A percentile compares a stretch with the other conserved stretches of the same genome.
phyloP scores from a whole-genome alignment of 1,139 yeast genomes.

The Suhomyces taliae region DNA sequence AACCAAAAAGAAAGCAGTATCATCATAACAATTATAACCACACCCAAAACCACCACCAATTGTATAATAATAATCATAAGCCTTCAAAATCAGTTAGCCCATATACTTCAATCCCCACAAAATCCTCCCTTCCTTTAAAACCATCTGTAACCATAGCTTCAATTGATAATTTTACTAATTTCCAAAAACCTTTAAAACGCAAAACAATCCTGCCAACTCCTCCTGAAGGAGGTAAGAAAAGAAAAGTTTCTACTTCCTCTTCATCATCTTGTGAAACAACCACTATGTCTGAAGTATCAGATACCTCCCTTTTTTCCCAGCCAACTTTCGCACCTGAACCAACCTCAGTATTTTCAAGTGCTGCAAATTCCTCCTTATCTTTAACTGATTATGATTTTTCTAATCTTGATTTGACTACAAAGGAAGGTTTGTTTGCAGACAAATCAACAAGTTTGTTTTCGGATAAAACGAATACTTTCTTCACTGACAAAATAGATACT shows the following conservation, averaged over 20 bases:
- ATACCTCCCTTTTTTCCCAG: not conserved
- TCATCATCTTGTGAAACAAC: conserved; percentile 1
- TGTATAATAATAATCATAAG: not conserved
- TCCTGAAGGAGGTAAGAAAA: conserved; percentile 3
- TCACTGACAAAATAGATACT: no score
- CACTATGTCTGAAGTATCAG: conserved; percentile 1
- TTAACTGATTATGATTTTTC: not conserved
- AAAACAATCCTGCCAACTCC: not conserved
- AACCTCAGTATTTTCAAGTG: not conserved
- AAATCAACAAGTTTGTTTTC: not conserved
- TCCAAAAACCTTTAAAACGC: conserved; percentile 4
- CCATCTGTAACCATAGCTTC: conserved; percentile 30
- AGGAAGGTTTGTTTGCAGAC: conserved; percentile 1
- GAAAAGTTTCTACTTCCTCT: conserved; percentile 9
- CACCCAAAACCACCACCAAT: conserved; percentile 3
- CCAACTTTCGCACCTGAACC: not conserved
- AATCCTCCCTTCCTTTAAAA: conserved; percentile 17
- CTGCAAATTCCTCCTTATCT: conserved; percentile 4
- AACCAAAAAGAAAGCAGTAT: not conserved
- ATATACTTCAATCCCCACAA: not conserved
- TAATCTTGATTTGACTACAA: not conserved
- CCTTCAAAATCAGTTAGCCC: not conserved
- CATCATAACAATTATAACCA: conserved; percentile 9
- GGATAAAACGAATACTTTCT: no score
- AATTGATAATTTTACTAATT: conserved; percentile 17